phyloP scores from a whole-genome alignment of 2,329 filamentous ascomycete genomes.

The Apiospora pterosperma region DNA sequence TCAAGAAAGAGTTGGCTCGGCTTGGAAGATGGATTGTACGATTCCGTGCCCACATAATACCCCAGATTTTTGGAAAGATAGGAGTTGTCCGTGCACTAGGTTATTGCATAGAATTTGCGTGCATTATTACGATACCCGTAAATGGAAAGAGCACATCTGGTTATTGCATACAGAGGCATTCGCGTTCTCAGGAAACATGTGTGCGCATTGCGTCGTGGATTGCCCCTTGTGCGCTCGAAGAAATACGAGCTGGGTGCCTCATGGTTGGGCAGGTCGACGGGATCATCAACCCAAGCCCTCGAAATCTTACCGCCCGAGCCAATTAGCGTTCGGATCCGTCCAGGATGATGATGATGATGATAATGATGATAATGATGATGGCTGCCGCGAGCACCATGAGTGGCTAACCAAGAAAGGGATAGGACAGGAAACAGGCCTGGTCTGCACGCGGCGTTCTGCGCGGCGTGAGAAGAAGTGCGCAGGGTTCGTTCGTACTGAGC shows the following conservation, averaged over 20 bases:
- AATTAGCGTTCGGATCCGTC: not conserved
- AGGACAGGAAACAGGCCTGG: not conserved
- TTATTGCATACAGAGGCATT: not conserved
- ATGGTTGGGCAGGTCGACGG: not conserved
- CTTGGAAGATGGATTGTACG: not conserved
- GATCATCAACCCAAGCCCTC: not conserved
- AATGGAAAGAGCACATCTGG: not conserved
- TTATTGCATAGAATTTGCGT: not conserved
- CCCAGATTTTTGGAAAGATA: not conserved
- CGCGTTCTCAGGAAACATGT: not conserved
- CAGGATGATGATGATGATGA: not conserved
- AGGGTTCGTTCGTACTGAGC: not conserved
- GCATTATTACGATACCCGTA: slow-evolving; percentile 1
- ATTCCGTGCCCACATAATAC: not conserved
- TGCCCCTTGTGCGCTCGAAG: not conserved
- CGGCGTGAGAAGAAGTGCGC: not conserved
- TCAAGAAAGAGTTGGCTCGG: not conserved
- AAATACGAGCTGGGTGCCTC: not conserved
- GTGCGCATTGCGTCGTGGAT: not conserved
- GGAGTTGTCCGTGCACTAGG: not conserved
- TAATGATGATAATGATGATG: not conserved
- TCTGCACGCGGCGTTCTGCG: not conserved
- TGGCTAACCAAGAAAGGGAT: not conserved
- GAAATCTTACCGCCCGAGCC: not conserved
- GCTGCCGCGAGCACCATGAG: not conserved